Evolutionary conservation across 1,284 basidiomycete species (phyloP).

Genomic region (Sporisorium graminicola): DNA sequence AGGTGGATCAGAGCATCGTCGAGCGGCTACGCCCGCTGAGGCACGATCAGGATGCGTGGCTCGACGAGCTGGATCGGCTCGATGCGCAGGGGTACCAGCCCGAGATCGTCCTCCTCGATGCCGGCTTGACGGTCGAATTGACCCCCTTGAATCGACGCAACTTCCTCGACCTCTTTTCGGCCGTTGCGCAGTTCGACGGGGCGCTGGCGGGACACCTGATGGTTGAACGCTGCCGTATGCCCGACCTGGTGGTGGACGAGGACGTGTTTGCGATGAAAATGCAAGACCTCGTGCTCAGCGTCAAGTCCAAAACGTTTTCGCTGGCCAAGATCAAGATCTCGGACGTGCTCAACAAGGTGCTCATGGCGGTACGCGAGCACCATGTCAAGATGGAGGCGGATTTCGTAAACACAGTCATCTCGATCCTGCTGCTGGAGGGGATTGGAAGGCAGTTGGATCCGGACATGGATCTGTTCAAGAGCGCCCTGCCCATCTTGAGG

Average conservation of each 20-base stretch:
- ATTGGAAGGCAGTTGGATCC: constrained; percentile 96
- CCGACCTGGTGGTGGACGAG: constrained; percentile 88
- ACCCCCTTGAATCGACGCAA: constrained; percentile 84
- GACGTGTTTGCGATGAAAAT: constrained; percentile 97
- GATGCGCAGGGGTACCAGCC: constrained; percentile 84
- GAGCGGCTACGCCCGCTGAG: constrained; percentile 76
- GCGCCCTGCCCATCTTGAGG: constrained; percentile 64
- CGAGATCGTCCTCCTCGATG: constrained; percentile 95
- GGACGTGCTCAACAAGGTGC: constrained; percentile 88
- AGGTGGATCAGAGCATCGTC: constrained; percentile 74
- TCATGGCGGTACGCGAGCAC: constrained; percentile 87
- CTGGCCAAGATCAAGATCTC: constrained; percentile 95
- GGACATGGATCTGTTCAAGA: constrained; percentile 76
- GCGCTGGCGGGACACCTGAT: constrained; percentile 94
- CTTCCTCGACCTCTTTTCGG: constrained; percentile 95
- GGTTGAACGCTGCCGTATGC: constrained; percentile 93
- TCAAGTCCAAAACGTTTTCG: constrained; percentile 96
- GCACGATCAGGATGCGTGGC: constrained; percentile 77
- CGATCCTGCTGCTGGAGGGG: constrained; percentile 91
- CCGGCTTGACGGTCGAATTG: constrained; percentile 90
- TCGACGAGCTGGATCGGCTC: constrained; percentile 77
- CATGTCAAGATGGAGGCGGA: constrained; percentile 99
- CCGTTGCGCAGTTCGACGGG: constrained; percentile 95
- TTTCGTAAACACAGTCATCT: constrained; percentile 97
- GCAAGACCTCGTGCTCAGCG: constrained; percentile 91